Evolutionary conservation across 805 yeast species (phyloP).

Genomic region (Cyberlindnera veronae): DNA sequence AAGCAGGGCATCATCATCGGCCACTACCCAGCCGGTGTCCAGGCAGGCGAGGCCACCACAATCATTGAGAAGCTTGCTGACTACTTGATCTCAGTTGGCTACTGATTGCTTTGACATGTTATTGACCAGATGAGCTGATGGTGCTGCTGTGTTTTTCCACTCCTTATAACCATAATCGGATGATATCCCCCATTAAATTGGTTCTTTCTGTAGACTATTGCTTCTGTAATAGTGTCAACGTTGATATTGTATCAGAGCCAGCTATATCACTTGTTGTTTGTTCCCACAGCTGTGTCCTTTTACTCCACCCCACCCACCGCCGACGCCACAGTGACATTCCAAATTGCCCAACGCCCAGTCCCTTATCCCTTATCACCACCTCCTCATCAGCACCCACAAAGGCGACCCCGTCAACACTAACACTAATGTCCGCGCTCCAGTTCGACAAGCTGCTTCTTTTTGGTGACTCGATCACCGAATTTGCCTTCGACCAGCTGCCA

Average conservation of each 20-base stretch:
- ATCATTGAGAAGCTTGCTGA: constrained; percentile 96
- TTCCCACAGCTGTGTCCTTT: too few species aligned
- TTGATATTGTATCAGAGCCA: too few species aligned
- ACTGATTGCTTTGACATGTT: constrained; percentile 48
- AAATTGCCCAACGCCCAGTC: too few species aligned
- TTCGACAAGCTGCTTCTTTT: constrained; percentile 51
- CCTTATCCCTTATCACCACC: too few species aligned
- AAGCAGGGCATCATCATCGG: constrained; percentile 89
- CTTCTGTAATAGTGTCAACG: too few species aligned
- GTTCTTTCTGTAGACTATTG: too few species aligned
- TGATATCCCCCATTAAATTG: too few species aligned
- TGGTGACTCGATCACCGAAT: constrained; percentile 73
- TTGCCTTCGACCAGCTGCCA: constrained; percentile 36
- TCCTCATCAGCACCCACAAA: too few species aligned
- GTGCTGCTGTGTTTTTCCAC: background rate
- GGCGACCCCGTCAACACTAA: background rate
- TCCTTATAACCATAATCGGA: too few species aligned
- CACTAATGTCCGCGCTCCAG: constrained; percentile 1
- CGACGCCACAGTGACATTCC: too few species aligned
- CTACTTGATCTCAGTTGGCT: constrained; percentile 83
- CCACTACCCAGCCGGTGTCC: constrained; percentile 90
- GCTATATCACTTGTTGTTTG: too few species aligned
- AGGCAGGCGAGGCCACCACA: constrained; percentile 92
- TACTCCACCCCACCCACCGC: too few species aligned
- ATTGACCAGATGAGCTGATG: background rate